These are phyloP conservation scores for Nakazawaea peltata DNA, from an alignment of 805 yeast species.

Conservation along the genomic window DNA sequence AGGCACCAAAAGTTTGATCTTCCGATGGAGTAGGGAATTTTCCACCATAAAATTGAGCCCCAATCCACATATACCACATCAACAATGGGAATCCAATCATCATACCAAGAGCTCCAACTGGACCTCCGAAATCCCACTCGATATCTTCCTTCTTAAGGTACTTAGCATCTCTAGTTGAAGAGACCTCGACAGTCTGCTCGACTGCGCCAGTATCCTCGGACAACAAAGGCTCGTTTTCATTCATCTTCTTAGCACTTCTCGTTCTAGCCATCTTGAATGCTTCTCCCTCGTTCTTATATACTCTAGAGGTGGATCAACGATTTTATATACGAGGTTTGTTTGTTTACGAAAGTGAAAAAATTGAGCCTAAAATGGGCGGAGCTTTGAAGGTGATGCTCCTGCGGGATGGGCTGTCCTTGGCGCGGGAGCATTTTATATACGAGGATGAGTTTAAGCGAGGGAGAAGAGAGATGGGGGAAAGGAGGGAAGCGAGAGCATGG, in stretches of 20 bases:
- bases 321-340: too few relatives aligned
- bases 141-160: constrained; percentile 30
- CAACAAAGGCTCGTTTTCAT: neutral
- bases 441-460: too few relatives aligned
- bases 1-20: constrained; percentile 46
- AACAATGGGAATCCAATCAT: constrained; percentile 84
- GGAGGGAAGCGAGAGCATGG: too few relatives aligned
- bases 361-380: too few relatives aligned
- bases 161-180: too few relatives aligned
- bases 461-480: too few relatives aligned
- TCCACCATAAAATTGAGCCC: constrained; percentile 76
- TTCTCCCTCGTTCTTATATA: neutral
- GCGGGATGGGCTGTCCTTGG: too few relatives aligned
- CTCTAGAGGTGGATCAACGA: neutral
- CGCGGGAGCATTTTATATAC: too few relatives aligned
- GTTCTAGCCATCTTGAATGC: neutral
- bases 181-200: neutral
- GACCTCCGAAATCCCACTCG: constrained; percentile 92
- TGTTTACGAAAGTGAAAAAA: too few relatives aligned
- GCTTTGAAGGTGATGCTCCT: too few relatives aligned
- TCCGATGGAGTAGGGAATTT: constrained; percentile 58
- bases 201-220: too few relatives aligned
- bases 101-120: constrained; percentile 85
- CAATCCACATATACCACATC: constrained; percentile 96
- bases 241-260: neutral